phyloP scores from a whole-genome alignment of 2,329 filamentous ascomycete genomes.

The Thelonectria blattea region DNA sequence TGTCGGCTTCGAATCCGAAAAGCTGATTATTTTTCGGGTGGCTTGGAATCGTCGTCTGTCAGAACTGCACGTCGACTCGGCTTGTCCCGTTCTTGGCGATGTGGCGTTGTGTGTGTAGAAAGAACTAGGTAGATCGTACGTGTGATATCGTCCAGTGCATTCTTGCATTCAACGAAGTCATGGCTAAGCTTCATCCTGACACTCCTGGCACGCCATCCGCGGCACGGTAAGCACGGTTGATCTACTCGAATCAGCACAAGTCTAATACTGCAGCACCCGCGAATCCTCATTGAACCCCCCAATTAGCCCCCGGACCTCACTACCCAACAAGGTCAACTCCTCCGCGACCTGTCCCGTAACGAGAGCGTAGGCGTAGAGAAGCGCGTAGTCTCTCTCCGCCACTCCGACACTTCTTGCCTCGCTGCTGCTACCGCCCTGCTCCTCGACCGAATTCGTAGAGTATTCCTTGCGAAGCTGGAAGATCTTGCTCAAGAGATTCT shows the following conservation, averaged over 20 bases:
- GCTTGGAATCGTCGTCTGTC: neutral
- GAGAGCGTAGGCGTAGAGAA: slow-evolving; percentile 87
- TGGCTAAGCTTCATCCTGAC: neutral
- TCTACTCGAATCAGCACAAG: neutral
- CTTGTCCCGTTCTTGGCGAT: neutral
- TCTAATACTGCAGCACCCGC: slow-evolving; percentile 23
- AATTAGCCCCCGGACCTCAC: slow-evolving; percentile 47
- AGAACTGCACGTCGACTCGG: neutral
- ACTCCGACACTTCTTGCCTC: slow-evolving; percentile 42
- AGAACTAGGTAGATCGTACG: too few species aligned
- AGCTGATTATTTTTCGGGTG: neutral
- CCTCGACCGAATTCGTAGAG: slow-evolving; percentile 37
- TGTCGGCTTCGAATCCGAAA: neutral
- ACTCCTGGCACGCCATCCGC: neutral
- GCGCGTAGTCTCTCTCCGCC: slow-evolving; percentile 82
- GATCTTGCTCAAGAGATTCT: slow-evolving; percentile 83
- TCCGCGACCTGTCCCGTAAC: slow-evolving; percentile 71
- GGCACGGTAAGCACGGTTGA: too few species aligned
- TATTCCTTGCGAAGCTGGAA: slow-evolving; percentile 82
- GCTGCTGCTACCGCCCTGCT: slow-evolving; percentile 27
- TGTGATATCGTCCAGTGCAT: neutral
- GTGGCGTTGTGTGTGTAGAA: too few species aligned
- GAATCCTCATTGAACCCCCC: slow-evolving; percentile 32
- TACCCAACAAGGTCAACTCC: slow-evolving; percentile 64
- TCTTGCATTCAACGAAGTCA: neutral